These are phyloP conservation scores for Aechmea fasciata DNA, from an alignment of 176 grass and related monocot genomes.

Conservation along the genomic window DNA sequence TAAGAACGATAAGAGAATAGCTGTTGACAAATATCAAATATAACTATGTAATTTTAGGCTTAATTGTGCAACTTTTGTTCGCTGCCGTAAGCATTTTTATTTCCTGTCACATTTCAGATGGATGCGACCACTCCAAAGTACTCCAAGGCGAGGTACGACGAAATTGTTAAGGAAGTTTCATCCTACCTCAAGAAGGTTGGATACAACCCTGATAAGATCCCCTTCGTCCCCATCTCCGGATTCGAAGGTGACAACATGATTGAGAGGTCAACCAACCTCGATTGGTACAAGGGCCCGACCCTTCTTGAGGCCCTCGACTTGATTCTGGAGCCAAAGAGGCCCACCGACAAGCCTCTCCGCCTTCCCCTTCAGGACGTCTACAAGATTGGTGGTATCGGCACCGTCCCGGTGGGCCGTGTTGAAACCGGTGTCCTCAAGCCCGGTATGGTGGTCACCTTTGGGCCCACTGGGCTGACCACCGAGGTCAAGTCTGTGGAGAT, in stretches of 20 bases:
- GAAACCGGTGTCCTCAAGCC: constrained; percentile 72
- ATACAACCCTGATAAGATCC: constrained; percentile 80
- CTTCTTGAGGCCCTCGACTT: constrained; percentile 75
- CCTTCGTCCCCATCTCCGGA: constrained; percentile 64
- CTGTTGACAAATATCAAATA: too few relatives aligned
- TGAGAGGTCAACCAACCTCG: constrained; percentile 77
- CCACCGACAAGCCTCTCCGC: constrained; percentile 93
- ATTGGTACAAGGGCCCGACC: constrained; percentile 83
- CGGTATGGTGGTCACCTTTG: constrained; percentile 77
- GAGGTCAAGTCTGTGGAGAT: constrained; percentile 95
- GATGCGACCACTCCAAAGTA: constrained; percentile 59
- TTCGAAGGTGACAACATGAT: constrained; percentile 93
- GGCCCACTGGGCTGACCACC: constrained; percentile 61
- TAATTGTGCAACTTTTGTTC: not conserved
- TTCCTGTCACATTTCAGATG: constrained; percentile 31
- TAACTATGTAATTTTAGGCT: not conserved
- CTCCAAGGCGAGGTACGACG: constrained; percentile 63
- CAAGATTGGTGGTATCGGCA: constrained; percentile 93
- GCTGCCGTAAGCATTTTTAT: not conserved
- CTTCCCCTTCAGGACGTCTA: constrained; percentile 98
- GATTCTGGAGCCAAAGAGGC: constrained; percentile 85
- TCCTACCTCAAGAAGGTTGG: constrained; percentile 80
- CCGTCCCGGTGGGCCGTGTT: constrained; percentile 72
- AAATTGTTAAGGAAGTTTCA: constrained; percentile 72
- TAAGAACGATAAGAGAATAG: too few relatives aligned